These are phyloP conservation scores for Candida broadrunensis DNA, from an alignment of 805 yeast species.

Conservation along the genomic window DNA sequence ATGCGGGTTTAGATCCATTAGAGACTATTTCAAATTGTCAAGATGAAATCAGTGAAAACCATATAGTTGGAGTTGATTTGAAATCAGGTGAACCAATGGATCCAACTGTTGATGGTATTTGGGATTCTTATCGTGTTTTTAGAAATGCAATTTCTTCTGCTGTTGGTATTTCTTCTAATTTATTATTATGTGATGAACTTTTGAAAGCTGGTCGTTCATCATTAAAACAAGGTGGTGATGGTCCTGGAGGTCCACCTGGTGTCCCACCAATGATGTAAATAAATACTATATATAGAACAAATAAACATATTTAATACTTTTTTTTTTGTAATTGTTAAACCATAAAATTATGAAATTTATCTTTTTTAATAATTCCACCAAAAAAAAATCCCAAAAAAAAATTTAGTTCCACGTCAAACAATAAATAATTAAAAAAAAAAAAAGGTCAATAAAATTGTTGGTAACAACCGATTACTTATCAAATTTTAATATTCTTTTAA, in stretches of 20 bases:
- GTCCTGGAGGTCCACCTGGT: slow-evolving; percentile 16
- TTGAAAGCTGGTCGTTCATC: slow-evolving; percentile 96
- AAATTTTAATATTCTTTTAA: too few relatives aligned
- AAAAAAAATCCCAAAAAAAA: too few relatives aligned
- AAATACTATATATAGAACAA: neutral
- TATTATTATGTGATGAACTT: slow-evolving; percentile 91
- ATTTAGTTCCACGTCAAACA: too few relatives aligned
- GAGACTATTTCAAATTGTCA: slow-evolving; percentile 87
- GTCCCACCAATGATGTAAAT: slow-evolving; percentile 9
- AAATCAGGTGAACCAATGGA: slow-evolving; percentile 94
- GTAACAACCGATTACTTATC: too few relatives aligned
- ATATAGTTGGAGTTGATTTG: slow-evolving; percentile 86
- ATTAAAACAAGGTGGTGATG: slow-evolving; percentile 56
- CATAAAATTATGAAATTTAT: too few relatives aligned
- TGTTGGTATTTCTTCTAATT: slow-evolving; percentile 89
- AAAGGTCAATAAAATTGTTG: too few relatives aligned
- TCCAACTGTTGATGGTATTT: slow-evolving; percentile 89
- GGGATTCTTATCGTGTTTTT: slow-evolving; percentile 94
- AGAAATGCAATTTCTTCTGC: slow-evolving; percentile 92
- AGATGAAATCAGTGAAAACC: slow-evolving; percentile 80
- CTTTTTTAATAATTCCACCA: too few relatives aligned
- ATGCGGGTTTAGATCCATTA: slow-evolving; percentile 90
- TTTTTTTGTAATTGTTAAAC: too few relatives aligned
- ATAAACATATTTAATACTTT: too few relatives aligned
- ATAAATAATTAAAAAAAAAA: too few relatives aligned